Conservation (phyloP, 2,329 filamentous ascomycete species). For the Curvularia verruculosa region DNA sequence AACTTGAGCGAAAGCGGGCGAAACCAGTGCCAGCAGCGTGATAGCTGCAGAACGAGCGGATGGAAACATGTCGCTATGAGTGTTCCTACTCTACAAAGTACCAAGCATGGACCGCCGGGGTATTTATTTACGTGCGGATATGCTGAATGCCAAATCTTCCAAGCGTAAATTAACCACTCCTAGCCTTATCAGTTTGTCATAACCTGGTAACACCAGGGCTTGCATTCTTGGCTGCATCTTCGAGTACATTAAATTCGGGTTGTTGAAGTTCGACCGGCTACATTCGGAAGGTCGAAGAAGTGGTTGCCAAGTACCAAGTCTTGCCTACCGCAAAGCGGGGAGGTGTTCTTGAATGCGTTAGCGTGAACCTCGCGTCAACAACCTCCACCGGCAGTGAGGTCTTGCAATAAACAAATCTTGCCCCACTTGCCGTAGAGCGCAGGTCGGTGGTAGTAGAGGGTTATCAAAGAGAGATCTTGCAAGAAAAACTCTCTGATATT, state of each 20-base stretch:
- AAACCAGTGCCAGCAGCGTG: conserved; percentile 14
- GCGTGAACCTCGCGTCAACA: conserved; percentile 6
- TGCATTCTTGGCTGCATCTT: conserved; percentile 6
- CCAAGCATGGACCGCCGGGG: neutral
- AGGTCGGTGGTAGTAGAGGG: neutral
- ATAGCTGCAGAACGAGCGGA: conserved; percentile 2
- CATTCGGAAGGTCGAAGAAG: conserved; percentile 9
- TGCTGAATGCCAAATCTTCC: conserved; percentile 5
- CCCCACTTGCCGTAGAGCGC: neutral
- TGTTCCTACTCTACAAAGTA: neutral
- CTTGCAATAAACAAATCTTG: neutral
- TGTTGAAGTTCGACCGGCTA: conserved; percentile 4
- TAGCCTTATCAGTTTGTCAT: conserved; percentile 3
- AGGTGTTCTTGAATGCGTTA: conserved; percentile 5
- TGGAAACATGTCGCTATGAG: conserved; percentile 11
- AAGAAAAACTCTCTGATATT: neutral
- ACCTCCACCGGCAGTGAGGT: neutral
- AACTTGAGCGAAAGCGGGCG: conserved; percentile 20
- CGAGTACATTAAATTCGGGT: conserved; percentile 1
- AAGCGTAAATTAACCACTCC: conserved; percentile 2
- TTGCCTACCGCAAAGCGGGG: conserved; percentile 4
- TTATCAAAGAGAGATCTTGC: neutral
- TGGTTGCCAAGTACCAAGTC: conserved; percentile 8
- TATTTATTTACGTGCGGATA: conserved; percentile 8
- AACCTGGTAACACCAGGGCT: neutral